Evolutionary conservation across 495 filamentous ascomycete species (phyloP), one percentile per base, ranked within the genome.

Genomic region (Hypoxylon fragiforme): DNA sequence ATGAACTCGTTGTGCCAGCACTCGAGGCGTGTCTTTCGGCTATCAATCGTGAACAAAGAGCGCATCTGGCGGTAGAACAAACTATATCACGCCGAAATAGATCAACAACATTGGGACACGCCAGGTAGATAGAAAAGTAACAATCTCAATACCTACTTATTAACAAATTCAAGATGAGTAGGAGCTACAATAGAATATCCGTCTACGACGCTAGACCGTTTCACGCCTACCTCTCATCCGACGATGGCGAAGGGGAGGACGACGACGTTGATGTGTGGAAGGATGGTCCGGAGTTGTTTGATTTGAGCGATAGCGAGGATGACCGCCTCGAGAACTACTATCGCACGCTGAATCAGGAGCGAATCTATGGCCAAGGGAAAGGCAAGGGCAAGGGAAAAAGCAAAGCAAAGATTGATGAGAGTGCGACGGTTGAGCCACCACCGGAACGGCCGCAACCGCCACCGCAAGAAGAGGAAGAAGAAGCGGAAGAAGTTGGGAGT

Each of bases 181-280:
- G 34, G 12, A 11, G 9, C 8, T 28, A 45, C 31, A 14, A 26
- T 19, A n/a, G 18, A n/a, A n/a, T n/a, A n/a, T 50, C 49, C 12
- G 50, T 58, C 38, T 58, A 58, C 28, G 35, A 48, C 21, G 31
- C 36, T 11, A 57, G 51, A 16, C 60, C 60, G 16, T 63, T 55
- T 20, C 61, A 59, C 34, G 46, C 64, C 11, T 44, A 48, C n/a
- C 56, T 31, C 9, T 19, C 54, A 18, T 61, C 57, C 0, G 57
- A 62, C 4, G 49, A 58, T 9, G 52, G 50, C 11, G 47, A 43
- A n/a, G n/a, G n/a, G 13, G 50, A 44, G 11, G 57, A 60, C 32
- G 54, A 64, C 20, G 64, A 67, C 15, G 16, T 59, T 16, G 53
- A 53, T 16, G 49, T 66, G 5, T 63, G 53, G 54, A 14, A 35